phyloP scores from a whole-genome alignment of 768 basidiomycete genomes.

The Mycena filopes region DNA sequence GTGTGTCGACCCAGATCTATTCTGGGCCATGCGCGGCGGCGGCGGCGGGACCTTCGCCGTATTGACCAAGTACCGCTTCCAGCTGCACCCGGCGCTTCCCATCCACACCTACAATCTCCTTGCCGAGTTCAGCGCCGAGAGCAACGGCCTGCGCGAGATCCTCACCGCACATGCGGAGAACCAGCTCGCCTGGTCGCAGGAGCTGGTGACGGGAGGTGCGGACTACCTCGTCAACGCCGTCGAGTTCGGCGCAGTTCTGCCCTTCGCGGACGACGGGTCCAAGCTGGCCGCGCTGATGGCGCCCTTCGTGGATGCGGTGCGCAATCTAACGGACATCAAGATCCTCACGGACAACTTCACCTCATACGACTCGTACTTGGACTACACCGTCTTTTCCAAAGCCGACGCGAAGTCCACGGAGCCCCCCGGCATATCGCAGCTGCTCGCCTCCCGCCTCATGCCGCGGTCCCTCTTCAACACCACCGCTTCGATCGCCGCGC shows the following conservation, averaged over 20 bases:
- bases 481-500: constrained; percentile 17
- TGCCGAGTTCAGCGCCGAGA: constrained; percentile 21
- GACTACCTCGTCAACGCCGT: constrained; percentile 21
- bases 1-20: constrained; percentile 21
- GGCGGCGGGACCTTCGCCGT: constrained; percentile 24
- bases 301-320: constrained; percentile 20
- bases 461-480: constrained; percentile 18
- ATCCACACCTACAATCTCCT: constrained; percentile 23
- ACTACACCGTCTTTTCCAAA: constrained; percentile 24
- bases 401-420: constrained; percentile 21
- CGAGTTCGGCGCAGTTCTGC: constrained; percentile 12
- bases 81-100: constrained; percentile 19
- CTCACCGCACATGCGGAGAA: constrained; percentile 22
- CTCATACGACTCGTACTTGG: constrained; percentile 20
- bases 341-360: constrained; percentile 22
- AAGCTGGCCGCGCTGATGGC: constrained; percentile 18
- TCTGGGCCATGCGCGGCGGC: constrained; percentile 26
- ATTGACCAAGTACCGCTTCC: constrained; percentile 19
- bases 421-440: constrained; percentile 22
- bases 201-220: constrained; percentile 19
- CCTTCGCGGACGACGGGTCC: constrained; percentile 23
- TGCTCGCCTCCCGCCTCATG: constrained; percentile 25
- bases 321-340: constrained; percentile 22
- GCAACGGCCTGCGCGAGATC: constrained; percentile 24
- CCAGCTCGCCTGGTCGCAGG: constrained; percentile 25